Evolutionary conservation across 2,329 filamentous ascomycete species (phyloP), one percentile per base, ranked within the genome.

Genomic region (Colletotrichum costaricense): DNA sequence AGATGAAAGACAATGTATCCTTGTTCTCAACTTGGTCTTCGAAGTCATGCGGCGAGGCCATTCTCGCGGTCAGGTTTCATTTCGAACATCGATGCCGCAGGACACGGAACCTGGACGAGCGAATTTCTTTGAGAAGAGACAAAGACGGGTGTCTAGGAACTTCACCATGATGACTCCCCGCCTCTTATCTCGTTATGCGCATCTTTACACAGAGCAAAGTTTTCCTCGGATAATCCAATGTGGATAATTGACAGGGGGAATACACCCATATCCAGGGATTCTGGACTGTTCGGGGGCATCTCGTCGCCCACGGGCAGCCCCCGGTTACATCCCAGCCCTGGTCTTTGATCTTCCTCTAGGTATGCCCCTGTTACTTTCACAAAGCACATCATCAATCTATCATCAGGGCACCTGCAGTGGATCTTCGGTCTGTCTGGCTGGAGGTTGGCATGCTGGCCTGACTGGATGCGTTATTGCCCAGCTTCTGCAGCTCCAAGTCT

Each of bases 381-480:
- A 38, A 60, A 64, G 70, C 55, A 65, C 70, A 70, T 73, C 59
- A 64, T 72, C 33, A 70, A 64, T 69, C 66, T 69, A 64, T 60
- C 55, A 71, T 59, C 49, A 72, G 69, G 46, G 30, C 55, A 49
- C 54, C 55, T 46, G 60, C 67, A 33, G 57, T 57, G 56, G 49
- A 67, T 63, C 57, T 46, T 69, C 26, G 59, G 28, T 28, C 19
- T 57, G 46, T 33, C 57, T 62, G 68, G 56, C 54, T 65, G 55
- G 58, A 63, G 28, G 22, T 8, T 52, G n/a, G 38, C 38, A 42
- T 19, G 38, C 42, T 49, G 19, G 42, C 19, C 59, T 52, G 54
- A 14, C n/a, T 59, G 63, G 63, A n/a, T 30, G 11, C 5, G 35
- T 35, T 64, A 35, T 46, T 60, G 57, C 66, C 46, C 67, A 73